Percentiles rank a stretch among this genome's conserved stretches.
Conservation (phyloP, 202 grass and related monocot genomes). For the Zoysia matrella region DNA sequence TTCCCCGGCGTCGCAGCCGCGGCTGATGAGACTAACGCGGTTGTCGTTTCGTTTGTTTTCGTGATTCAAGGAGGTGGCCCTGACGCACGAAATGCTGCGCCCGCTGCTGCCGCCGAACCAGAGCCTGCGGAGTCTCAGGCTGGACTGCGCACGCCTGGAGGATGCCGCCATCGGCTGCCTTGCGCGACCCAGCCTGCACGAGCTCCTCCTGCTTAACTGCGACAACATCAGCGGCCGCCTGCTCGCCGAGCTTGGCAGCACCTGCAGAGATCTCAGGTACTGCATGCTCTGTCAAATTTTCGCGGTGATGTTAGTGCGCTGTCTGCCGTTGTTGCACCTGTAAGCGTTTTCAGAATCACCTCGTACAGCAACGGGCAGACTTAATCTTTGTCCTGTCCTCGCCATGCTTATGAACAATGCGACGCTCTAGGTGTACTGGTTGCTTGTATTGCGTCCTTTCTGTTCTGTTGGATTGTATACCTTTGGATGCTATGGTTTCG, state of each 20-base stretch:
- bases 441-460: not conserved
- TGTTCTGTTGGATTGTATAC: not conserved
- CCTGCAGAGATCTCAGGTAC: conserved; percentile 90
- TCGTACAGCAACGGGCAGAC: not conserved
- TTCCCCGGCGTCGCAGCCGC: not conserved
- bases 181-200: too few species aligned
- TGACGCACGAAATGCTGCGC: conserved; percentile 61
- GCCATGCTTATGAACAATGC: not conserved
- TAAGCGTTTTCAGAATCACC: not conserved
- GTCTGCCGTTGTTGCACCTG: not conserved
- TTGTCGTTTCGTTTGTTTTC: conserved; percentile 7
- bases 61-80: conserved; percentile 67
- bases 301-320: not conserved
- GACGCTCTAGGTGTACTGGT: not conserved
- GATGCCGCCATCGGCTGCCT: conserved; percentile 56
- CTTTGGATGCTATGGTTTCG: not conserved
- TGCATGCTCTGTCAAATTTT: not conserved
- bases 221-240: conserved; percentile 66
- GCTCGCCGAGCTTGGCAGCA: conserved; percentile 64
- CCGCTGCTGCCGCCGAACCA: conserved; percentile 69
- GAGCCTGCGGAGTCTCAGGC: conserved; percentile 66
- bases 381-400: not conserved
- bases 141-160: conserved; percentile 80
- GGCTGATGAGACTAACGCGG: not conserved
- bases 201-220: too few species aligned